Conservation (phyloP, 345 rosid species). For the Gossypium longicalyx region DNA sequence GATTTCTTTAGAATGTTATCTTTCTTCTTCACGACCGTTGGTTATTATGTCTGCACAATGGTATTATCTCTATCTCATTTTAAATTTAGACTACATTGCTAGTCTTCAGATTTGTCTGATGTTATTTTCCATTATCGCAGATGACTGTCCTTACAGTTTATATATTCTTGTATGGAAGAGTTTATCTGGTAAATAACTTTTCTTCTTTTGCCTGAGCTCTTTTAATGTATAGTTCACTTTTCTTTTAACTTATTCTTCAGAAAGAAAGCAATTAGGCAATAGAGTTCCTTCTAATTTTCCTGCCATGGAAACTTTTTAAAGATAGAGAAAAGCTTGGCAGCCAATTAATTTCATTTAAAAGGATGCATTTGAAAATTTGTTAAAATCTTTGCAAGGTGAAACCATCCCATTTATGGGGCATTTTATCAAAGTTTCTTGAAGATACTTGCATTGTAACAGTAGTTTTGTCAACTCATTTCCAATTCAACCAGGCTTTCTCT, state of each 20-base stretch:
- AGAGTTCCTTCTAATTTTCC: not conserved
- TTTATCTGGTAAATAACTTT: constrained; percentile 69
- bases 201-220: constrained; percentile 2
- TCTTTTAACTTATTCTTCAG: not conserved
- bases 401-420: not conserved
- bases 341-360: not conserved
- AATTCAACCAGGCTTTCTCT: constrained; percentile 75
- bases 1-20: constrained; percentile 99
- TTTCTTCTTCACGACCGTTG: constrained; percentile 95
- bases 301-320: not conserved
- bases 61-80: constrained; percentile 29
- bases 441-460: not conserved
- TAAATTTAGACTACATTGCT: not conserved
- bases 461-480: constrained; percentile 14
- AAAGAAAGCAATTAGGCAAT: not conserved
- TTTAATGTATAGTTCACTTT: not conserved
- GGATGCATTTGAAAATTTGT: not conserved
- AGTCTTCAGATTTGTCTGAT: constrained; percentile 22
- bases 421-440: not conserved
- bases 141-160: constrained; percentile 96
- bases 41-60: constrained; percentile 96
- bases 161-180: constrained; percentile 86
- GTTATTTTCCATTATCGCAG: constrained; percentile 44
- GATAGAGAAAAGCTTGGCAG: not conserved
- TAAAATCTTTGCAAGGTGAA: not conserved